Percentiles rank a stretch among this genome's conserved stretches.
Conservation (phyloP, 176 grass and related monocot species). For the Raddia distichophylla region DNA sequence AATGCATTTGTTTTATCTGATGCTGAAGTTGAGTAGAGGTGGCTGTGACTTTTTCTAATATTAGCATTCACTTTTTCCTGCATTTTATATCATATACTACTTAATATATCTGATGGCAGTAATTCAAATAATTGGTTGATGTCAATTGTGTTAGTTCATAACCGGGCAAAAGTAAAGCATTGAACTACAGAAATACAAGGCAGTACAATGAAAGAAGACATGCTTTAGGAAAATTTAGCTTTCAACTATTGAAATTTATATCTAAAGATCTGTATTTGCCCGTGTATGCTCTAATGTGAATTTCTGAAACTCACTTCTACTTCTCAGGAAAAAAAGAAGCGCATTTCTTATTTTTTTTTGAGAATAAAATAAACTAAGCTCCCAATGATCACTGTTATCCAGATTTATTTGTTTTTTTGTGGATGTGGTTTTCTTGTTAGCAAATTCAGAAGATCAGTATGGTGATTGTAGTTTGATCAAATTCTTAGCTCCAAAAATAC, state of each 20-base stretch:
- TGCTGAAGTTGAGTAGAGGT: background rate
- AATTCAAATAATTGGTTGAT: background rate
- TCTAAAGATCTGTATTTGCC: background rate
- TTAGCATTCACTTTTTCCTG: no score
- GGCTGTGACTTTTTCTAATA: conserved; percentile 3
- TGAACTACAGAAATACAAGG: background rate
- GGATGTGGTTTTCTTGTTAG: background rate
- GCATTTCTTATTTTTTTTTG: background rate
- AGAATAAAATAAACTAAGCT: background rate
- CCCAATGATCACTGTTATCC: background rate
- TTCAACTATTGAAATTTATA: background rate
- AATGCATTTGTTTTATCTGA: background rate
- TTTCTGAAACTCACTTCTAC: background rate
- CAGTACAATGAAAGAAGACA: background rate
- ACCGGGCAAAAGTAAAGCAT: background rate
- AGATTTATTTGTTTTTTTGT: background rate
- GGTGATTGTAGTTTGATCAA: background rate
- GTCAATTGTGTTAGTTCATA: conserved; percentile 22
- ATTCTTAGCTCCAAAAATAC: background rate
- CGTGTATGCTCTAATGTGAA: background rate
- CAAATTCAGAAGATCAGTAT: conserved; percentile 2
- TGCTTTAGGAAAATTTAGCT: conserved; percentile 6
- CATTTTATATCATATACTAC: background rate
- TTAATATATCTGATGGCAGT: background rate
- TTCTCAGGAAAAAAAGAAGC: background rate